Percentiles rank a stretch among this genome's conserved stretches.
phyloP scores from a whole-genome alignment of 2,329 filamentous ascomycete genomes.

The Dendryphion nanum region DNA sequence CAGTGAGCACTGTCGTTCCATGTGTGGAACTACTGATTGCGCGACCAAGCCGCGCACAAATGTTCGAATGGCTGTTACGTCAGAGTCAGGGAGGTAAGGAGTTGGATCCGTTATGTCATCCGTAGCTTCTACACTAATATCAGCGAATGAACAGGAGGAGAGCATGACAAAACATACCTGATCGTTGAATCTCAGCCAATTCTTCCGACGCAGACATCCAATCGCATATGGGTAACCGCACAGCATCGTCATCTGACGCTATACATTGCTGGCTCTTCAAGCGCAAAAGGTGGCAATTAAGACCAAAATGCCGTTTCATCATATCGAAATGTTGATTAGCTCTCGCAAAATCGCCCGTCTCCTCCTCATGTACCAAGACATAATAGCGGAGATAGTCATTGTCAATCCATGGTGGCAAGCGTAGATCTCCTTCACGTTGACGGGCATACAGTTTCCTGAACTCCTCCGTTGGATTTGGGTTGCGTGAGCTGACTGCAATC shows the following conservation, averaged over 20 bases:
- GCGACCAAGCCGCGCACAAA: slow-evolving; percentile 94
- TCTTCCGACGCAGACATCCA: slow-evolving; percentile 91
- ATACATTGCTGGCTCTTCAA: slow-evolving; percentile 82
- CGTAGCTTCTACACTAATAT: slow-evolving; percentile 52
- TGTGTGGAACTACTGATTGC: slow-evolving; percentile 90
- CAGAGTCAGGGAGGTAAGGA: slow-evolving; percentile 86
- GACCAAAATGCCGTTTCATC: slow-evolving; percentile 97
- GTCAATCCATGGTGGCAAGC: slow-evolving; percentile 81
- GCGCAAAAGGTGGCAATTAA: slow-evolving; percentile 90
- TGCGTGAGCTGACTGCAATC: slow-evolving; percentile 91
- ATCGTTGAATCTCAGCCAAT: slow-evolving; percentile 67
- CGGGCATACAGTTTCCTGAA: slow-evolving; percentile 79
- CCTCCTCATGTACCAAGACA: slow-evolving; percentile 93
- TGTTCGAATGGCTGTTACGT: slow-evolving; percentile 80
- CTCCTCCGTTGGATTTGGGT: slow-evolving; percentile 79
- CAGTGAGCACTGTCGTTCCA: slow-evolving; percentile 86
- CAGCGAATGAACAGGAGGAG: neutral
- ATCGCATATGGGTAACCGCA: slow-evolving; percentile 75
- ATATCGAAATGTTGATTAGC: slow-evolving; percentile 92
- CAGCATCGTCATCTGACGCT: slow-evolving; percentile 87
- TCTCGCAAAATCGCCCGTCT: slow-evolving; percentile 86
- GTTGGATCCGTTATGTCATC: slow-evolving; percentile 71
- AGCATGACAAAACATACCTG: slow-evolving; percentile 48
- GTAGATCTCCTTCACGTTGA: slow-evolving; percentile 73
- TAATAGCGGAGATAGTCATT: slow-evolving; percentile 94